Evolutionary conservation across 495 filamentous ascomycete genomes (phyloP).

Genomic region (Recurvomyces mirabilis): DNA sequence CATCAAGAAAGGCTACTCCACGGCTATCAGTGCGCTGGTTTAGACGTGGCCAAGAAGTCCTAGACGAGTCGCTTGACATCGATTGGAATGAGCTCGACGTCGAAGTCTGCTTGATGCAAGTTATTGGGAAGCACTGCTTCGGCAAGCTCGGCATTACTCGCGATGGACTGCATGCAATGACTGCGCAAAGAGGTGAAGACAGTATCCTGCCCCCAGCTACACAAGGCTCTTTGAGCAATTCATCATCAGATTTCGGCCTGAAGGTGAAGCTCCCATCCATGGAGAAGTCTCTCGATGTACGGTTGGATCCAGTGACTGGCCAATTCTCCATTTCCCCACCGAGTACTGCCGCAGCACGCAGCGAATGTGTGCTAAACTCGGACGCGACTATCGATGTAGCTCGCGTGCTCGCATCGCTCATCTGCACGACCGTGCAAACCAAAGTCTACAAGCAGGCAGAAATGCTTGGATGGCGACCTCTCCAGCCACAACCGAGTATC

Average conservation of each 20-base stretch:
- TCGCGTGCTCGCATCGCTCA: slow-evolving; percentile 13
- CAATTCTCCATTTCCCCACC: slow-evolving; percentile 18
- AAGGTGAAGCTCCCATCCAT: slow-evolving; percentile 8
- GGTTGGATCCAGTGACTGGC: slow-evolving; percentile 20
- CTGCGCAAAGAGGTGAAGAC: slow-evolving; percentile 12
- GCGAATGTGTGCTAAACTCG: slow-evolving; percentile 22
- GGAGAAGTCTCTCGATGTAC: slow-evolving; percentile 2
- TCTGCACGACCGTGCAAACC: slow-evolving; percentile 19
- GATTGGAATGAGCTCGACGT: slow-evolving; percentile 56
- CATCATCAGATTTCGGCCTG: slow-evolving; percentile 8
- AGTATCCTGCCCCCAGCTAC: too few relatives aligned
- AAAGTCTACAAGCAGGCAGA: slow-evolving; percentile 20
- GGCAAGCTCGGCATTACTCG: slow-evolving; percentile 53
- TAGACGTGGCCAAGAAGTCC: slow-evolving; percentile 61
- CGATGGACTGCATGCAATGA: slow-evolving; percentile 41
- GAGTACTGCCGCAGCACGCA: neutral
- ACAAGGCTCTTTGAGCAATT: too few relatives aligned
- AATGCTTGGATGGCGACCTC: slow-evolving; percentile 23
- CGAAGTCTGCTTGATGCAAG: slow-evolving; percentile 56
- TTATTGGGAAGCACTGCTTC: slow-evolving; percentile 63
- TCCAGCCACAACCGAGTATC: slow-evolving; percentile 12
- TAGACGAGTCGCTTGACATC: slow-evolving; percentile 51
- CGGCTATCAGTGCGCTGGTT: slow-evolving; percentile 70
- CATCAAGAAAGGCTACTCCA: slow-evolving; percentile 31
- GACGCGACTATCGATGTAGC: slow-evolving; percentile 13